Base-by-base conservation (phyloP, 768 basidiomycete species). In the Lentinula lateritia region DNA sequence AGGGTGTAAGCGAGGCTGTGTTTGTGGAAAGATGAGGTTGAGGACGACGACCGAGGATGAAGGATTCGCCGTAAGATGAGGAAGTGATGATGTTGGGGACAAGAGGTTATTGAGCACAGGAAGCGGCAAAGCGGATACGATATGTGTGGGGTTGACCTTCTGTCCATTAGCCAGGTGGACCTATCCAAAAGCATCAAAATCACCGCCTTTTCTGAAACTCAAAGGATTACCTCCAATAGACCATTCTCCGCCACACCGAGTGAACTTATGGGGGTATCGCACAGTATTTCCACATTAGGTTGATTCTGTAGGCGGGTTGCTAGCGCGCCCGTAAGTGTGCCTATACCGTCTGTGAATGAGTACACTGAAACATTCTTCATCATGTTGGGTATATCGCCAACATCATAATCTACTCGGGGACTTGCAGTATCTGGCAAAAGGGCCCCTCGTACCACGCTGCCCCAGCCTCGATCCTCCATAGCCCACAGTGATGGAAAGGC, bases 11-110 rank as follows among this genome's bases (percentile, higher is more conserved):
- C 70, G 61, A 60, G 74, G 68, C 23, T 76, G 71, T 35, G 81
- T 70, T 35, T 71, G 69, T 48, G 85, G 76, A 76, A 96, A 98
- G 64, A 98, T 83, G 68, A 98, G 77, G 76, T 93, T 96, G 66
- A 95, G 76, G 41, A 97, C 92, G n/a, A 83, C 86, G 61, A 98
- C 93, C 9, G 89, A 88, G 23, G 94, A 88, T 42, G 80, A 77
- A 0, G 88, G 82, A 69, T 92, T 94, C n/a, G 78, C 72, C 5
- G 73, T 78, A 15, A 95, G 81, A 64, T 92, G 80, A 0, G 92
- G 89, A 0, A 92, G 75, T 5, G 70, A 42, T 6, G 69, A 65
- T 6, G 71, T 62, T 2, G 69, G 38, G 6, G 81, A 76, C 36
- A 89, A 70, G 54, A 85, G 63, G 34, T 67, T 42, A 43, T 78